These are phyloP conservation scores for Noccaea caerulescens DNA, from an alignment of 345 rosid genomes.

Conservation along the genomic window DNA sequence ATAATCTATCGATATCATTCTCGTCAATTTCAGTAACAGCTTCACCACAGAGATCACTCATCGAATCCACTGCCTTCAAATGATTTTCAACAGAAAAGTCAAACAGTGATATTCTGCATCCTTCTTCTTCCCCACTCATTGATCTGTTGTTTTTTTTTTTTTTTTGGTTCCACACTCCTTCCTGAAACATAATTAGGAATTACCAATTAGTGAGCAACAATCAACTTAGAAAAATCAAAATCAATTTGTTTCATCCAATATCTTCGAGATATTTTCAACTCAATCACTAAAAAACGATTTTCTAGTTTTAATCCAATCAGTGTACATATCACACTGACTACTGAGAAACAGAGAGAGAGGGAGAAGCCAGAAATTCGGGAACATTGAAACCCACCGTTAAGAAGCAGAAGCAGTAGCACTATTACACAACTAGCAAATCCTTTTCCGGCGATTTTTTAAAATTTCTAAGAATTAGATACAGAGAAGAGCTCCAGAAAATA, in stretches of 20 bases:
- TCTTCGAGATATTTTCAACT: too few relatives aligned
- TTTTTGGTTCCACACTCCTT: neutral
- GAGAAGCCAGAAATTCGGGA: too few relatives aligned
- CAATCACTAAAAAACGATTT: too few relatives aligned
- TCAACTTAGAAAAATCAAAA: neutral
- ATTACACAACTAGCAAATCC: neutral
- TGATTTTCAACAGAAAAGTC: conserved; percentile 72
- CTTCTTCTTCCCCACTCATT: conserved; percentile 39
- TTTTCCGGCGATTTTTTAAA: neutral
- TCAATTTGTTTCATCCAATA: neutral
- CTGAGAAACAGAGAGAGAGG: too few relatives aligned
- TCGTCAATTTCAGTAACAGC: conserved; percentile 37
- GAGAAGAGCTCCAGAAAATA: neutral
- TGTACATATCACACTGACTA: too few relatives aligned
- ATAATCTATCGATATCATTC: conserved; percentile 48
- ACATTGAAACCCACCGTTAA: too few relatives aligned
- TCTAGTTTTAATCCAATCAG: too few relatives aligned
- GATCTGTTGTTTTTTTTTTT: neutral
- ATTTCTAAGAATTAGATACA: neutral
- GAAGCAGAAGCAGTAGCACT: too few relatives aligned
- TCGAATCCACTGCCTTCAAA: conserved; percentile 59
- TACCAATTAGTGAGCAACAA: conserved; percentile 12
- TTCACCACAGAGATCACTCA: conserved; percentile 64
- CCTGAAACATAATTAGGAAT: conserved; percentile 3
- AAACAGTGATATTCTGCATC: conserved; percentile 57